Conservation (phyloP, 2,329 filamentous ascomycete genomes). For the Dothideomycetidae sp. region DNA sequence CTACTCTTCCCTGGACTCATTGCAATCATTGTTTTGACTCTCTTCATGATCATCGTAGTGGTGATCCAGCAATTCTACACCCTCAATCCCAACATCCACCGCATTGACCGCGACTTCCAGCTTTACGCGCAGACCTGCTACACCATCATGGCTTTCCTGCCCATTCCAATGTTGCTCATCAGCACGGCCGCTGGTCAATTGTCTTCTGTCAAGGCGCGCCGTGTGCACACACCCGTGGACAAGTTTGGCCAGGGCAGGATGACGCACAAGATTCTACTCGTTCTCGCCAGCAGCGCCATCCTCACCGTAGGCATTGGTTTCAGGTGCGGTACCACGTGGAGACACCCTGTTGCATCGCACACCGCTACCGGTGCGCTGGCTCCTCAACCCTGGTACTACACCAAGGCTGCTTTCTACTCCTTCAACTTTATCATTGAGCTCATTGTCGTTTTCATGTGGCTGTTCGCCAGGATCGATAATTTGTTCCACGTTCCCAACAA, state of each 20-base stretch:
- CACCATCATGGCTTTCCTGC: constrained; percentile 51
- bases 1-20: constrained; percentile 45
- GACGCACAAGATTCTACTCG: constrained; percentile 50
- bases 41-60: constrained; percentile 52
- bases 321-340: constrained; percentile 46
- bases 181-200: constrained; percentile 31
- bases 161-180: constrained; percentile 41
- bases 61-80: constrained; percentile 56
- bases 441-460: constrained; percentile 52
- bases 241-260: constrained; percentile 55
- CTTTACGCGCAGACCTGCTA: constrained; percentile 49
- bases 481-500: constrained; percentile 65
- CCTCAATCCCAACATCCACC: constrained; percentile 35
- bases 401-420: constrained; percentile 60
- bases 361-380: constrained; percentile 5
- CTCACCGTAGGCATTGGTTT: constrained; percentile 57
- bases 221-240: constrained; percentile 28
- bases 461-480: constrained; percentile 54
- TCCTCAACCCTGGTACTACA: constrained; percentile 52
- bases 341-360: constrained; percentile 29
- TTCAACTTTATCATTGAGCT: constrained; percentile 68
- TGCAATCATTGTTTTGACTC: constrained; percentile 40
- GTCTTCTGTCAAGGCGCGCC: constrained; percentile 20
- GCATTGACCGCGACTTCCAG: constrained; percentile 48
- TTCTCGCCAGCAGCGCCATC: constrained; percentile 44